phyloP scores from a whole-genome alignment of 148 eudicot genomes.

The Rhododendron williamsianum region DNA sequence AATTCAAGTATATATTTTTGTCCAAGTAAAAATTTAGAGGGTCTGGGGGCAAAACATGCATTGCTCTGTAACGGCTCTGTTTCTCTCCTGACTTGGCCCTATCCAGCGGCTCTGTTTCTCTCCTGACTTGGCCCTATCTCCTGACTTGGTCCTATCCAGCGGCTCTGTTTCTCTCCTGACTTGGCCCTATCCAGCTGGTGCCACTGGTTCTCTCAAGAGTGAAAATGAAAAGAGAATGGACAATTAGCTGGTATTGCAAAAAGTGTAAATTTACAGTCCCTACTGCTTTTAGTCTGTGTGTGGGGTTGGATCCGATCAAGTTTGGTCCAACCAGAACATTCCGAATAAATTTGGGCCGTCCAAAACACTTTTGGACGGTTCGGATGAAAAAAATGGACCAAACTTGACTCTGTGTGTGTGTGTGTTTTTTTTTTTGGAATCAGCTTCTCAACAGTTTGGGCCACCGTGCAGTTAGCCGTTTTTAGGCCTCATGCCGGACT shows the following conservation, averaged over 20 bases:
- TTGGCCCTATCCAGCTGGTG: slow-evolving; percentile 1
- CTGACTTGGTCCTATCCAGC: background rate
- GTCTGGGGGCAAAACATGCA: background rate
- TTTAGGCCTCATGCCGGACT: background rate
- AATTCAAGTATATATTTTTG: too few relatives aligned
- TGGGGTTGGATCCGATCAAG: too few relatives aligned
- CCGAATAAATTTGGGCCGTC: too few relatives aligned
- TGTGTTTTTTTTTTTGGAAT: too few relatives aligned
- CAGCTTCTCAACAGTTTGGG: background rate
- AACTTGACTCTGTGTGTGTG: too few relatives aligned
- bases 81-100: background rate
- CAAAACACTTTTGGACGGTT: too few relatives aligned
- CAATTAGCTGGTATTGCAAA: background rate
- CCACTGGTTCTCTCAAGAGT: background rate
- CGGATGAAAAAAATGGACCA: too few relatives aligned
- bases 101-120: background rate
- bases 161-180: background rate
- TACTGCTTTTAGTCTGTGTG: background rate
- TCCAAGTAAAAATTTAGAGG: too few relatives aligned
- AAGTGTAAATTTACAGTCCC: background rate
- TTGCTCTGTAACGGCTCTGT: background rate
- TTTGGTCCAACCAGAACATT: too few relatives aligned
- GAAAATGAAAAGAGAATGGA: slow-evolving; percentile 8
- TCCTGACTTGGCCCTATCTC: background rate
- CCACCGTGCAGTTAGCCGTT: background rate